These are phyloP conservation scores for Marasmius sp. DNA, from an alignment of 1,284 basidiomycete genomes.

Conservation along the genomic window DNA sequence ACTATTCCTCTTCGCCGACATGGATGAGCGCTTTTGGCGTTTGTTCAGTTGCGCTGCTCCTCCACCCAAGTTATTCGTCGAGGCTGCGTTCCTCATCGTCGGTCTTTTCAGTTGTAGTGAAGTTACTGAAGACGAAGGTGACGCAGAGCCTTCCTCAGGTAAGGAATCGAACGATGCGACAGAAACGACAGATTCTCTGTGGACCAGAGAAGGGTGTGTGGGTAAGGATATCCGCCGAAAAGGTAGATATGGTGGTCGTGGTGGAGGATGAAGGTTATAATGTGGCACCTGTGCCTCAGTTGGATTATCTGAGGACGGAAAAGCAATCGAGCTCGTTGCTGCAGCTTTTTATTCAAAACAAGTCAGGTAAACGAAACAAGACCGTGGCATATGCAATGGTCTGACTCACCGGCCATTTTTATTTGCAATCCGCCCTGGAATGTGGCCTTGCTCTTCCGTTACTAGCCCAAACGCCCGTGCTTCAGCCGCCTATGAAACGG, in stretches of 20 bases:
- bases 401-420: background rate
- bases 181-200: slow-evolving; percentile 67
- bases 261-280: slow-evolving; percentile 15
- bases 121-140: background rate
- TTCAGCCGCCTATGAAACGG: background rate
- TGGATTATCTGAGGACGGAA: slow-evolving; percentile 14
- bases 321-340: slow-evolving; percentile 10
- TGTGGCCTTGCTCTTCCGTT: background rate
- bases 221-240: slow-evolving; percentile 79
- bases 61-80: background rate
- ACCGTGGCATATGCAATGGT: background rate
- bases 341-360: background rate
- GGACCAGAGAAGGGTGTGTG: slow-evolving; percentile 49
- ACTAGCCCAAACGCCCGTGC: background rate
- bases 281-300: slow-evolving; percentile 4
- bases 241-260: slow-evolving; percentile 50
- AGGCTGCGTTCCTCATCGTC: background rate
- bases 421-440: background rate
- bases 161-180: slow-evolving; percentile 45
- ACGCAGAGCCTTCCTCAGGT: slow-evolving; percentile 9
- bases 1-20: slow-evolving; percentile 10
- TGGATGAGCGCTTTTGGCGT: background rate
- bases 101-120: background rate
- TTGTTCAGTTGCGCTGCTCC: background rate
- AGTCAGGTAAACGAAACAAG: background rate